phyloP scores from a whole-genome alignment of 306 rosid species.

The Ammopiptanthus mongolicus region DNA sequence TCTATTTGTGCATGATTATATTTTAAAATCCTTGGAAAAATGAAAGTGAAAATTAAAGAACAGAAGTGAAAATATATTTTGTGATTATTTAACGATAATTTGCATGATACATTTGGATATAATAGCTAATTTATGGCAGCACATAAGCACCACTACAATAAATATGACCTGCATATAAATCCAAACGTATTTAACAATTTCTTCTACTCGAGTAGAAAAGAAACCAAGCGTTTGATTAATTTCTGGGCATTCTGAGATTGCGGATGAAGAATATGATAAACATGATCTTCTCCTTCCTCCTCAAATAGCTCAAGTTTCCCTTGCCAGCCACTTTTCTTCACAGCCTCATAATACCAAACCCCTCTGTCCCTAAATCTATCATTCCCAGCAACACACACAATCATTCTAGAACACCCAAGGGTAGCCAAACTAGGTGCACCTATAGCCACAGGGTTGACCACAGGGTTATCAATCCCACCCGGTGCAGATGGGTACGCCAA shows the following conservation, averaged over 20 bases:
- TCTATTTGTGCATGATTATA: too few species aligned
- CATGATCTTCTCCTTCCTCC: constrained; percentile 8
- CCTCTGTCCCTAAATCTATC: constrained; percentile 30
- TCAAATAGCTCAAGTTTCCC: constrained; percentile 26
- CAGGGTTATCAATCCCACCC: constrained; percentile 24
- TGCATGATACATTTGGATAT: too few species aligned
- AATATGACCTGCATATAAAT: too few species aligned
- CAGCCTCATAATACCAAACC: constrained; percentile 10
- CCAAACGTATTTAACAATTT: not conserved
- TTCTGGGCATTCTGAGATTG: not conserved
- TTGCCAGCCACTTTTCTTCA: constrained; percentile 27
- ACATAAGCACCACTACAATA: too few species aligned
- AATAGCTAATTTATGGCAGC: too few species aligned
- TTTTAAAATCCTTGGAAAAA: too few species aligned
- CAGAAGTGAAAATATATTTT: too few species aligned
- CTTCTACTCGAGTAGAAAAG: not conserved
- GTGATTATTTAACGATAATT: too few species aligned
- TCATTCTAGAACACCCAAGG: constrained; percentile 22
- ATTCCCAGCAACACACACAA: constrained; percentile 21
- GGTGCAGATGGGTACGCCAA: constrained; percentile 23
- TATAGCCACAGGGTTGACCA: constrained; percentile 8
- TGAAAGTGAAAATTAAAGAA: too few species aligned
- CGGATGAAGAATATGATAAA: not conserved
- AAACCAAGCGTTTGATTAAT: not conserved
- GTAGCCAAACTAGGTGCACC: constrained; percentile 24